phyloP scores from a whole-genome alignment of 176 grass and related monocot species.

The Aegilops speltoides region DNA sequence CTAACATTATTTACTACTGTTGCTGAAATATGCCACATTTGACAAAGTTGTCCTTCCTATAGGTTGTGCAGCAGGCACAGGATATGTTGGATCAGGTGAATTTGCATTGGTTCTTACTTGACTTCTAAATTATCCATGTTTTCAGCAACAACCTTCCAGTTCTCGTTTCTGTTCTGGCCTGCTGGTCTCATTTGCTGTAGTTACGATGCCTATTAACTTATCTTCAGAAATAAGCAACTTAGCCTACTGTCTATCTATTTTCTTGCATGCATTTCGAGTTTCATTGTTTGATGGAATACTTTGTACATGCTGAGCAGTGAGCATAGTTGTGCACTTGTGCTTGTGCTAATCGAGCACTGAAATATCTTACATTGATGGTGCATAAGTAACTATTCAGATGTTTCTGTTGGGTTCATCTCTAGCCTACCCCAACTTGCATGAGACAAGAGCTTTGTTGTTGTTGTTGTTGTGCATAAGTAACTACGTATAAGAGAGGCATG shows the following conservation, averaged over 20 bases:
- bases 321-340: background rate
- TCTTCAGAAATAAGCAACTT: background rate
- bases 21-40: background rate
- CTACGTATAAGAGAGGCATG: too few relatives aligned
- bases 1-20: background rate
- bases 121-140: background rate
- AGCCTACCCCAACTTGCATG: too few relatives aligned
- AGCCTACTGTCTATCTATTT: too few relatives aligned
- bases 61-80: background rate
- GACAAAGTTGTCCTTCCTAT: background rate
- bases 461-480: too few relatives aligned
- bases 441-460: too few relatives aligned
- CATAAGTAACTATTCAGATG: background rate
- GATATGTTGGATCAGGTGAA: background rate
- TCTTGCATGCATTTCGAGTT: background rate
- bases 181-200: background rate
- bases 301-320: background rate
- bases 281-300: background rate
- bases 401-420: too few relatives aligned
- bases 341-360: background rate
- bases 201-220: background rate
- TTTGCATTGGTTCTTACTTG: background rate
- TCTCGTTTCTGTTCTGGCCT: background rate
- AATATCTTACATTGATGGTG: background rate
- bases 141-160: background rate